Percentiles rank a stretch among this genome's conserved stretches.
Conservation (phyloP, 805 yeast genomes). For the Saturnispora sekii region DNA sequence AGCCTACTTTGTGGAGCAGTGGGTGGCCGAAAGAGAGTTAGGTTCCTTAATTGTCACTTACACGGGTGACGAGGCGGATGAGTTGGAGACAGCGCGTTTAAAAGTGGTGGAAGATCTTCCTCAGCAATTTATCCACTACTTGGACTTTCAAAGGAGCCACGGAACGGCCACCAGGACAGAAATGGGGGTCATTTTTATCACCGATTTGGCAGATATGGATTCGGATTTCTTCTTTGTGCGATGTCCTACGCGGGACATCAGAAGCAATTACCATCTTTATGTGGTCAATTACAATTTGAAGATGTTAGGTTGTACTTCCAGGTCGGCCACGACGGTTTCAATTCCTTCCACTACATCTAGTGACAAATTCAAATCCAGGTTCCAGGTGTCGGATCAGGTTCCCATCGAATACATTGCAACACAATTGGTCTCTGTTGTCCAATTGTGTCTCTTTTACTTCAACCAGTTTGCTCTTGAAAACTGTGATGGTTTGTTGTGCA, state of each 20-base stretch:
- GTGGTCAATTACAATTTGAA: constrained; percentile 68
- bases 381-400: constrained; percentile 44
- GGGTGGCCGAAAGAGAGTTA: constrained; percentile 68
- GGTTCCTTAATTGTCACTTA: constrained; percentile 67
- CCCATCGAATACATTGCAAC: constrained; percentile 57
- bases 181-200: constrained; percentile 59
- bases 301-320: constrained; percentile 72
- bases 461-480: constrained; percentile 55
- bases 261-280: constrained; percentile 41
- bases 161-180: constrained; percentile 59
- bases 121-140: constrained; percentile 43
- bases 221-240: constrained; percentile 56
- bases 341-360: constrained; percentile 67
- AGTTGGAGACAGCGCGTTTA: constrained; percentile 24
- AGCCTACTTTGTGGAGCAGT: constrained; percentile 86
- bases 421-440: constrained; percentile 67
- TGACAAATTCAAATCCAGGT: constrained; percentile 73
- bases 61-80: constrained; percentile 73
- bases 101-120: constrained; percentile 31
- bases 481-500: constrained; percentile 82
- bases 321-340: constrained; percentile 67
- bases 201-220: constrained; percentile 75
- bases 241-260: constrained; percentile 48
- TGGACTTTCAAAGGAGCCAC: constrained; percentile 53
- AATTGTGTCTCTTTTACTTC: constrained; percentile 69